A percentile compares a stretch with the other conserved stretches of the same genome.
phyloP scores from a whole-genome alignment of 1,139 yeast species.

The Suhomyces taliae region DNA sequence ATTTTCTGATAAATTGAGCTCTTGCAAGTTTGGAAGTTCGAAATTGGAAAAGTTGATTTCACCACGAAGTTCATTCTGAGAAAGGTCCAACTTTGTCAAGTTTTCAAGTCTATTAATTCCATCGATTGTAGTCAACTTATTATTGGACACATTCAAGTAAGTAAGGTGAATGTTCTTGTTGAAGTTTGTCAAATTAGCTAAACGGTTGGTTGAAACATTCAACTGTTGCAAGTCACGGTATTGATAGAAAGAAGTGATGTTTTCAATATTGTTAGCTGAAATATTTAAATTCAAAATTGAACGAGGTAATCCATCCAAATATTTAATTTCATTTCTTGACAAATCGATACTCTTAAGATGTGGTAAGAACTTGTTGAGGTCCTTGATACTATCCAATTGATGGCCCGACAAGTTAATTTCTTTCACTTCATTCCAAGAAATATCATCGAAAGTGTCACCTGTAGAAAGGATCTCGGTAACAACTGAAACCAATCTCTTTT shows the following conservation, averaged over 20 bases:
- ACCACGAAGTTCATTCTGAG: constrained; percentile 44
- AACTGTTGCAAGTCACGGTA: constrained; percentile 46
- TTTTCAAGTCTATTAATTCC: constrained; percentile 44
- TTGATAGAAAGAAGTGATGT: constrained; percentile 41
- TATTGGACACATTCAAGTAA: constrained; percentile 32
- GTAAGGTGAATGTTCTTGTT: constrained; percentile 39
- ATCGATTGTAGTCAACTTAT: constrained; percentile 31
- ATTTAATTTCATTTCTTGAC: constrained; percentile 43
- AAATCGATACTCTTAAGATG: constrained; percentile 39
- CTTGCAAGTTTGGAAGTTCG: constrained; percentile 43
- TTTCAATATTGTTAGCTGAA: constrained; percentile 39
- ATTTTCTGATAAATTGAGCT: constrained; percentile 47
- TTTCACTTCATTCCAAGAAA: constrained; percentile 44
- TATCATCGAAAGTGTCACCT: constrained; percentile 21
- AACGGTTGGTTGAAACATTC: constrained; percentile 38
- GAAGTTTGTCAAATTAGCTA: constrained; percentile 36
- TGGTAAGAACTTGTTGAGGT: constrained; percentile 47
- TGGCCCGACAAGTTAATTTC: constrained; percentile 36
- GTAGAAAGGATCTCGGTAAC: constrained; percentile 46
- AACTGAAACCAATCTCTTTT: constrained; percentile 44
- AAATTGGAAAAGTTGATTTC: constrained; percentile 36
- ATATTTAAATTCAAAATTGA: constrained; percentile 37
- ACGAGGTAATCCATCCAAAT: constrained; percentile 49
- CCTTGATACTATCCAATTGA: constrained; percentile 42
- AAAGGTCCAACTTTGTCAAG: constrained; percentile 41